Conservation (phyloP, 2,329 filamentous ascomycete genomes). For the Beauveria sp. region DNA sequence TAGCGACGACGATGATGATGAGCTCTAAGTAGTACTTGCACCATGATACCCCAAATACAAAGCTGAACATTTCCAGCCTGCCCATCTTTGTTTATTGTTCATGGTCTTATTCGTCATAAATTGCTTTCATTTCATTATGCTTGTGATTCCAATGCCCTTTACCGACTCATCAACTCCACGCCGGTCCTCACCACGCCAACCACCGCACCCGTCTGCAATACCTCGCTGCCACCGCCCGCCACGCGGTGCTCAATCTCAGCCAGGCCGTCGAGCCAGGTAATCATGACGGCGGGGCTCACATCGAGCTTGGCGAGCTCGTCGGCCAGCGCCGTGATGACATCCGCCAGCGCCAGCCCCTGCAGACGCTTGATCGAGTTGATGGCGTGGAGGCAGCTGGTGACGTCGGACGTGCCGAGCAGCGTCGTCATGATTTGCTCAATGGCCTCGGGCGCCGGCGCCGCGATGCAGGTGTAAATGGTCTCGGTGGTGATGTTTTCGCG, state of each 20-base stretch:
- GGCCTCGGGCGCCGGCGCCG: conserved; percentile 84
- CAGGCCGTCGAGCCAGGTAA: conserved; percentile 84
- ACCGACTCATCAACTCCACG: conserved; percentile 58
- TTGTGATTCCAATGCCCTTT: background rate
- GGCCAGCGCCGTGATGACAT: conserved; percentile 80
- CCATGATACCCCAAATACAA: conserved; percentile 7
- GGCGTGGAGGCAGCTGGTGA: conserved; percentile 80
- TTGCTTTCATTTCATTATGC: conserved; percentile 2
- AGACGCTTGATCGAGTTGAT: conserved; percentile 80
- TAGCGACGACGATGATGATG: conserved; percentile 9
- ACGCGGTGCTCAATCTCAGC: conserved; percentile 90
- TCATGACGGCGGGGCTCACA: conserved; percentile 77
- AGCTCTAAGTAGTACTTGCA: background rate
- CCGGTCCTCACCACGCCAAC: conserved; percentile 84
- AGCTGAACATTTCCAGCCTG: background rate
- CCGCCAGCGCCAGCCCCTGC: conserved; percentile 83
- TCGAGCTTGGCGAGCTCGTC: conserved; percentile 79
- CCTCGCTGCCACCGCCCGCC: conserved; percentile 78
- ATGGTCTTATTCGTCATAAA: background rate
- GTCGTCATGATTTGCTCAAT: conserved; percentile 79
- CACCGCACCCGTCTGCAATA: conserved; percentile 84
- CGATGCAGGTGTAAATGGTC: conserved; percentile 96
- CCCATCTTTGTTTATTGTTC: background rate
- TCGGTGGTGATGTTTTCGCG: conserved; percentile 79
- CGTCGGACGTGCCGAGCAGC: conserved; percentile 74